These are phyloP conservation scores for Lentinula raphanica DNA, from an alignment of 768 basidiomycete species.

Conservation along the genomic window DNA sequence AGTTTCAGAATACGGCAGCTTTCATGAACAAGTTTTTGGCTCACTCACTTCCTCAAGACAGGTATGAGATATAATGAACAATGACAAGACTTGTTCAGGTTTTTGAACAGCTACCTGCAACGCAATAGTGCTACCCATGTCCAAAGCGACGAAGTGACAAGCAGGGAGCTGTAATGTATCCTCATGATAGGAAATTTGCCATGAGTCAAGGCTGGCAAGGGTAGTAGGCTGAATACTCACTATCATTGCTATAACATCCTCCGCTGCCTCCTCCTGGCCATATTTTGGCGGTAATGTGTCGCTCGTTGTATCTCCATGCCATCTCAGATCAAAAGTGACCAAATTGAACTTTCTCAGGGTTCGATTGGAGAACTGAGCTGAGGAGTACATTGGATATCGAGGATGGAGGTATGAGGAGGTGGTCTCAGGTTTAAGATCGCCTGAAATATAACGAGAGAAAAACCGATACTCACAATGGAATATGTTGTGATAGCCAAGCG, in stretches of 20 bases:
- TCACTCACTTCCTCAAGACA: constrained; percentile 1
- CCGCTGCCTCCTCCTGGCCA: constrained; percentile 1
- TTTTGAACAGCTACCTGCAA: neutral
- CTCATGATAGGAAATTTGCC: too few relatives aligned
- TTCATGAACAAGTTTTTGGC: too few relatives aligned
- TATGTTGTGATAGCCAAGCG: constrained; percentile 11
- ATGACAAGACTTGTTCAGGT: neutral
- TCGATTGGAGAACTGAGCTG: constrained; percentile 1
- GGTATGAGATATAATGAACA: constrained; percentile 4
- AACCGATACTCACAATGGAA: neutral
- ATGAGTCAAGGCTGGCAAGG: neutral
- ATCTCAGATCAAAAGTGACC: constrained; percentile 1
- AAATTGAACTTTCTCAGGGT: constrained; percentile 4
- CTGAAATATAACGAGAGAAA: neutral
- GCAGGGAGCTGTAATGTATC: neutral
- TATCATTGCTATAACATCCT: neutral
- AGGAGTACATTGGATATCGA: too few relatives aligned
- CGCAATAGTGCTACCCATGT: constrained; percentile 1
- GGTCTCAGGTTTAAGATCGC: too few relatives aligned
- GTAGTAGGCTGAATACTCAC: neutral
- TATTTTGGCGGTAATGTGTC: neutral
- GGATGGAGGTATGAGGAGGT: too few relatives aligned
- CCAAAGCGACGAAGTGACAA: constrained; percentile 1
- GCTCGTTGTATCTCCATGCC: neutral
- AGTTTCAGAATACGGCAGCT: too few relatives aligned